Evolutionary conservation across 108 stramenopile species (phyloP), one percentile per base, ranked within the genome.

Genomic region (Skeletonema grethae): DNA sequence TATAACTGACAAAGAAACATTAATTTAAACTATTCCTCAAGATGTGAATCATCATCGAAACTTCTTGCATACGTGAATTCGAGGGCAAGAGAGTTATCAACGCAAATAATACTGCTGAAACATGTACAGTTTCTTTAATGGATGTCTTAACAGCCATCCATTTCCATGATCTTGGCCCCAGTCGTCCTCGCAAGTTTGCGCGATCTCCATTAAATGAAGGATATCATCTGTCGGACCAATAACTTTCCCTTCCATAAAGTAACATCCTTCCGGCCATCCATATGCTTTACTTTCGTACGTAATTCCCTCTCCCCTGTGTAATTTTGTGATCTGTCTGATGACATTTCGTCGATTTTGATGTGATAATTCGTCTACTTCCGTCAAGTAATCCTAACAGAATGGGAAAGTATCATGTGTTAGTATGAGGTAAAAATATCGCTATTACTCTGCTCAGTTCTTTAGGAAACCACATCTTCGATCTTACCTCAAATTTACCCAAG

Each of bases 101-200:
- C 85, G 16, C 59, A 90, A 46, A 65, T 67, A 71, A 69, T 84
- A 88, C 68, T 86, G 85, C 72, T 91, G 90, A 70, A 88, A 91
- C 63, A 88, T 70, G 25, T 82, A 75, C 43, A 91, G 57, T 55
- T 91, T 91, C 63, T 86, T 86, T 46, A 91, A 65, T 2, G 90
- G 90, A 81, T 91, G 90, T 12, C 72, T 57, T 12, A 91, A 48
- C 22, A 91, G 48, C 90, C 90, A 91, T 48, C 90, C 90, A 70
- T 91, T 91, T 4, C 90, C 90, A 58, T 82, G 88, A 74, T 91
- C 90, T 28, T 77, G 61, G 13, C 90, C 90, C 83, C 84, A 88
- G 34, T 83, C 63, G 25, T 86, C 71, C 65, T 92, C 90, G 25
- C 81, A 84, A 13, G 85, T 64, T 53, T 70, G 24, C 28, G 81